Base-by-base conservation (phyloP, 179 eudicot species). In the Carnegiea gigantea region DNA sequence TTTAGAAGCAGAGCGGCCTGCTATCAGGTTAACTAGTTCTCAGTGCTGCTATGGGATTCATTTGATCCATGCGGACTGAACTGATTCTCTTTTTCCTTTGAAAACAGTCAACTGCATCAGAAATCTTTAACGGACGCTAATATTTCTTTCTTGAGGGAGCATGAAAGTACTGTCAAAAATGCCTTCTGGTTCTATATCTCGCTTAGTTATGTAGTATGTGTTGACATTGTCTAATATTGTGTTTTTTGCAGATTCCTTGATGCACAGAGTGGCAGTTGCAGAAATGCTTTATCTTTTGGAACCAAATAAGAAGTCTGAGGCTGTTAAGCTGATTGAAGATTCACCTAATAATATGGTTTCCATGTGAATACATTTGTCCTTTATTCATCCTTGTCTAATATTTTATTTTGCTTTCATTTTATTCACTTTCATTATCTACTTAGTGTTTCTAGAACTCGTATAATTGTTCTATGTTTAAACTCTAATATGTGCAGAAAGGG, bases 261-360 rank as follows among this genome's bases (percentile, higher is more conserved):
- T 88, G 91, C 98, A 96, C 87, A 93, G 99, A 86, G 92, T 92
- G 38, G 97, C 99, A 73, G 99, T 79, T 77, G 99, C 98, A 70
- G 98, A 94, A 89, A 91, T 96, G 98, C 83, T 91, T 10, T 80
- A 84, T 89, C 89, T 92, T 79, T 79, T 94, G 85, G 97, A 93
- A 83, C 93, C 95, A 77, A 85, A 76, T 86, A 93, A 89, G 88
- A 96, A 93, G 83, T 75, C 81, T 20, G 97, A 92, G 86, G 95
- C 97, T 76, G 78, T 93, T 73, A 88, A 85, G 82, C 84, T 94
- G 83, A 86, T 96, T 49, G 97, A 91, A 85, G 97, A 90, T 81
- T 91, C 97, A 72, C 78, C 91, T 44, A 90, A 86, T 75, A 84
- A 89, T 79, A 68, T 75, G 72, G 82, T 79, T 48, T 84, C 94